A percentile compares a stretch with the other conserved stretches of the same genome.
Evolutionary conservation across 106 monocot genomes (phyloP).

Genomic region (Apostasia ramifera): DNA sequence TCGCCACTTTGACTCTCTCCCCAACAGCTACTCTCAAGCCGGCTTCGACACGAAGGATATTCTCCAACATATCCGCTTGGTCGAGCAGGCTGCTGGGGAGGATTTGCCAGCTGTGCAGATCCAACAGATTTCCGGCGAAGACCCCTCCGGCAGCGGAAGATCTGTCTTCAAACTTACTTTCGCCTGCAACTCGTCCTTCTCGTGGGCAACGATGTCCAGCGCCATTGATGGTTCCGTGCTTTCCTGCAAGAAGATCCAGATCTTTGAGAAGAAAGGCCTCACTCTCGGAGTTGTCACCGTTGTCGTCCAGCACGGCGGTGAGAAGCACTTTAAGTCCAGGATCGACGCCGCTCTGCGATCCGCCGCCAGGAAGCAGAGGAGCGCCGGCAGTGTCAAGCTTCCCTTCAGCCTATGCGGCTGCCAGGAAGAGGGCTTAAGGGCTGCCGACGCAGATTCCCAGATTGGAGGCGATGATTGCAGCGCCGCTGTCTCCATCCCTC

Average conservation of each 20-base stretch:
- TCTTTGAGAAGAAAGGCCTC: conserved; percentile 88
- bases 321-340: conserved; percentile 46
- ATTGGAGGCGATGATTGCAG: conserved; percentile 23
- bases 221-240: conserved; percentile 54
- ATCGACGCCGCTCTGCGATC: conserved; percentile 58
- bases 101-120: conserved; percentile 66
- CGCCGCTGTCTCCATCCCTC: not conserved
- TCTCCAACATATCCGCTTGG: conserved; percentile 51
- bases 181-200: conserved; percentile 54
- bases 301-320: conserved; percentile 30
- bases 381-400: conserved; percentile 56
- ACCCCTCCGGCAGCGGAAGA: conserved; percentile 10
- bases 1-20: conserved; percentile 83
- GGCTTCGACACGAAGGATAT: conserved; percentile 85
- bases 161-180: conserved; percentile 56
- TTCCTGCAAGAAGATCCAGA: conserved; percentile 75
- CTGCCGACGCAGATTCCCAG: conserved; percentile 22
- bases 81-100: conserved; percentile 61
- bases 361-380: conserved; percentile 48
- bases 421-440: conserved; percentile 54
- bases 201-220: conserved; percentile 71
- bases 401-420: conserved; percentile 85
- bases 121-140: conserved; percentile 27
- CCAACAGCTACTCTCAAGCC: conserved; percentile 83
- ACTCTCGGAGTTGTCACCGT: conserved; percentile 57